These are phyloP conservation scores for Rosa persica DNA, from an alignment of 306 rosid species.

Conservation along the genomic window DNA sequence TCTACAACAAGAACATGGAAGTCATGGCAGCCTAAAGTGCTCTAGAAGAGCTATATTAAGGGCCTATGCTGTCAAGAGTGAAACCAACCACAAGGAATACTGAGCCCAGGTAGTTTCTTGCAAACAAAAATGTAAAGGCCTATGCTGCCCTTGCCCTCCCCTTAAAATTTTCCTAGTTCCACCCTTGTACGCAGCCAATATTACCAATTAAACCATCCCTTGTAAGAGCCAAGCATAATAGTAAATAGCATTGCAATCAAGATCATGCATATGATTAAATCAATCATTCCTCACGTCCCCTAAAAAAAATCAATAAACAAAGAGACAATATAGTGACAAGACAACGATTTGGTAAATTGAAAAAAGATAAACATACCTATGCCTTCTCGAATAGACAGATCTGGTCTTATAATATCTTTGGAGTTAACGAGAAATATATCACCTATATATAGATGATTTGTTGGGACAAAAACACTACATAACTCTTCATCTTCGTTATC, in stretches of 20 bases:
- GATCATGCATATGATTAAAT: background rate
- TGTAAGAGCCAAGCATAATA: background rate
- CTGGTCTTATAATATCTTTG: slow-evolving; percentile 79
- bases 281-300: background rate
- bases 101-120: background rate
- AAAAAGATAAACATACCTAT: slow-evolving; percentile 52
- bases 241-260: background rate
- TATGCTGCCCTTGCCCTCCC: background rate
- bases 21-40: background rate
- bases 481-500: slow-evolving; percentile 85
- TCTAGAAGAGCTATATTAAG: background rate
- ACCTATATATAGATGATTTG: slow-evolving; percentile 88
- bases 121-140: background rate
- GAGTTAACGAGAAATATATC: slow-evolving; percentile 75
- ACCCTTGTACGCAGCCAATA: background rate
- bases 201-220: background rate
- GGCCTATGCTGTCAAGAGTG: background rate
- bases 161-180: background rate
- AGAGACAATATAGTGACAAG: background rate
- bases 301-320: background rate
- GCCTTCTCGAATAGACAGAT: slow-evolving; percentile 90
- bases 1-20: background rate
- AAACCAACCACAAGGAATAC: background rate
- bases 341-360: background rate
- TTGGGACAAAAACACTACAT: slow-evolving; percentile 89